Evolutionary conservation across 2,329 filamentous ascomycete species (phyloP).

Genomic region (Colletotrichum spinosum): DNA sequence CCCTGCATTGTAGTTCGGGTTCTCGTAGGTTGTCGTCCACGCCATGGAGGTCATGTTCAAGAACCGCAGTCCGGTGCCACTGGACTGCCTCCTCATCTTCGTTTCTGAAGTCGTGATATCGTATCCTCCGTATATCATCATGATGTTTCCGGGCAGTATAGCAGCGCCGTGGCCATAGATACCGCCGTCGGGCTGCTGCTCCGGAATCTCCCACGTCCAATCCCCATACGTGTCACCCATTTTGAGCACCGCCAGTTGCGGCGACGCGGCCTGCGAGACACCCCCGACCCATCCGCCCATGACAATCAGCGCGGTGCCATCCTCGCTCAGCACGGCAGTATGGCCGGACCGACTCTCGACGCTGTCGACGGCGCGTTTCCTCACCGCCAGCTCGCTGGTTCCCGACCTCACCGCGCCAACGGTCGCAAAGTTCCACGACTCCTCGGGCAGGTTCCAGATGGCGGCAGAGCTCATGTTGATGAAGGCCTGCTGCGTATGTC

Average conservation of each 20-base stretch:
- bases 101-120: constrained; percentile 54
- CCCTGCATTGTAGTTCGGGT: constrained; percentile 48
- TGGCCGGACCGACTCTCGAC: constrained; percentile 91
- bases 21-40: constrained; percentile 64
- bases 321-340: constrained; percentile 82
- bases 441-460: constrained; percentile 86
- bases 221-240: constrained; percentile 80
- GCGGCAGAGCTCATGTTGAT: constrained; percentile 95
- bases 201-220: constrained; percentile 78
- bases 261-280: constrained; percentile 78
- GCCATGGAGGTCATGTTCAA: constrained; percentile 68
- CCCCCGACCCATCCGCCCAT: constrained; percentile 95
- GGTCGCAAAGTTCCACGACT: constrained; percentile 85
- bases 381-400: constrained; percentile 67
- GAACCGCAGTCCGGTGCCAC: constrained; percentile 53
- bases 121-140: constrained; percentile 76
- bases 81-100: constrained; percentile 49
- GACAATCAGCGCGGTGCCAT: constrained; percentile 82
- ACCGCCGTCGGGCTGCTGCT: constrained; percentile 59
- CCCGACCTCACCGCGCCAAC: constrained; percentile 53
- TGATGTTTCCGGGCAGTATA: constrained; percentile 73
- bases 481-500: constrained; percentile 85
- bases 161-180: constrained; percentile 74
- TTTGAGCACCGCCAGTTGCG: constrained; percentile 82
- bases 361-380: constrained; percentile 43